Conservation (phyloP, 257 asterid species). For the Primulina eburnea region DNA sequence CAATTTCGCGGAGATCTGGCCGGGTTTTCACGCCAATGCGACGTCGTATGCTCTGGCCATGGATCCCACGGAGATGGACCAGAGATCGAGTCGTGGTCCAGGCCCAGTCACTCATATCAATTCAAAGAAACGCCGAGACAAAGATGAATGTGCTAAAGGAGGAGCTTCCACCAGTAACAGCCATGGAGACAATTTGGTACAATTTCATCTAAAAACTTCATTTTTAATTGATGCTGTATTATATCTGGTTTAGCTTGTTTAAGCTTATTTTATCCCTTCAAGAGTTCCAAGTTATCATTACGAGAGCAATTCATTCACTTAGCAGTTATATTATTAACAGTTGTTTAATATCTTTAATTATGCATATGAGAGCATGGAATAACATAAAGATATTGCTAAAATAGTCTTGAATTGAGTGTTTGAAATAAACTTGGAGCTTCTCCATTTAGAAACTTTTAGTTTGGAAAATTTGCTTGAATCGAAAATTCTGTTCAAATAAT, state of each 20-base stretch:
- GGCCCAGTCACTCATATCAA: constrained; percentile 32
- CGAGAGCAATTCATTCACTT: neutral
- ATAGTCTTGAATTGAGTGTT: no score
- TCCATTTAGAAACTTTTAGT: neutral
- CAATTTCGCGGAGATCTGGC: constrained; percentile 65
- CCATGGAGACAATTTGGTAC: constrained; percentile 37
- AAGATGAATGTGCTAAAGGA: constrained; percentile 35
- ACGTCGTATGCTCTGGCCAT: constrained; percentile 36
- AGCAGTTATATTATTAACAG: neutral
- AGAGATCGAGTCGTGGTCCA: constrained; percentile 38
- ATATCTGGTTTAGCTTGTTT: neutral
- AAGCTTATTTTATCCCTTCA: neutral
- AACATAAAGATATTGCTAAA: neutral
- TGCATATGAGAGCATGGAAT: no score
- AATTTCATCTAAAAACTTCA: constrained; percentile 13
- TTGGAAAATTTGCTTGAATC: neutral
- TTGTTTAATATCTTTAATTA: no score
- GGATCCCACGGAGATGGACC: constrained; percentile 53
- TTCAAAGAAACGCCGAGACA: constrained; percentile 52
- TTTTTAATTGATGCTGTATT: neutral
- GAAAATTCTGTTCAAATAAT: neutral
- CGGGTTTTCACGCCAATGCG: constrained; percentile 46
- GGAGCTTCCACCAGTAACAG: constrained; percentile 53
- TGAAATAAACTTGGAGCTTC: neutral
- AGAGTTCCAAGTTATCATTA: neutral